These are phyloP conservation scores for Pyrus bretschneideri DNA, from an alignment of 306 rosid genomes.

Conservation along the genomic window DNA sequence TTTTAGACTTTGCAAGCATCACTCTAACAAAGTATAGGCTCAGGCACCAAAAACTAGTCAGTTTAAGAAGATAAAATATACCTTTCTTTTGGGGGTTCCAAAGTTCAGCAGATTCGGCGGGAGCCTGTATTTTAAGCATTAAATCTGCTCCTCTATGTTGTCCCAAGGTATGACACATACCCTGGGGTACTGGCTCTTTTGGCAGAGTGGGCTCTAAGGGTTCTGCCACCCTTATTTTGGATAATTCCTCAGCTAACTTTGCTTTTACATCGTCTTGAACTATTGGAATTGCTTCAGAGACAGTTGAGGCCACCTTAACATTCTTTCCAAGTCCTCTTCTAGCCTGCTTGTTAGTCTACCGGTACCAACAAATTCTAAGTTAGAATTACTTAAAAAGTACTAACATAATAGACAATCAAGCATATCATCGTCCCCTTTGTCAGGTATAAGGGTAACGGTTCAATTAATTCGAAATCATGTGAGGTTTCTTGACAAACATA, in stretches of 20 bases:
- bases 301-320: slow-evolving; percentile 24
- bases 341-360: slow-evolving; percentile 30
- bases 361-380: slow-evolving; percentile 18
- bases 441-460: neutral
- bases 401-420: neutral
- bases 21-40: neutral
- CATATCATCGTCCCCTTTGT: neutral
- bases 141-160: slow-evolving; percentile 24
- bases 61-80: slow-evolving; percentile 13
- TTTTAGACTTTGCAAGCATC: neutral
- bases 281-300: slow-evolving; percentile 26
- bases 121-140: slow-evolving; percentile 24
- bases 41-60: neutral
- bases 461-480: neutral
- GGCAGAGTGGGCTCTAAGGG: slow-evolving; percentile 23
- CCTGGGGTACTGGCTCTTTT: slow-evolving; percentile 18
- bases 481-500: slow-evolving; percentile 1
- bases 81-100: slow-evolving; percentile 42
- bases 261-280: slow-evolving; percentile 48
- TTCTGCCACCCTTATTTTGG: slow-evolving; percentile 64
- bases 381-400: neutral
- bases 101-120: slow-evolving; percentile 25
- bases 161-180: slow-evolving; percentile 11
- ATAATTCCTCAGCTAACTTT: slow-evolving; percentile 60
- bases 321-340: slow-evolving; percentile 32